Evolutionary conservation across 2,329 filamentous ascomycete species (phyloP), one percentile per base, ranked within the genome.

Genomic region (Colletotrichum truncatum): DNA sequence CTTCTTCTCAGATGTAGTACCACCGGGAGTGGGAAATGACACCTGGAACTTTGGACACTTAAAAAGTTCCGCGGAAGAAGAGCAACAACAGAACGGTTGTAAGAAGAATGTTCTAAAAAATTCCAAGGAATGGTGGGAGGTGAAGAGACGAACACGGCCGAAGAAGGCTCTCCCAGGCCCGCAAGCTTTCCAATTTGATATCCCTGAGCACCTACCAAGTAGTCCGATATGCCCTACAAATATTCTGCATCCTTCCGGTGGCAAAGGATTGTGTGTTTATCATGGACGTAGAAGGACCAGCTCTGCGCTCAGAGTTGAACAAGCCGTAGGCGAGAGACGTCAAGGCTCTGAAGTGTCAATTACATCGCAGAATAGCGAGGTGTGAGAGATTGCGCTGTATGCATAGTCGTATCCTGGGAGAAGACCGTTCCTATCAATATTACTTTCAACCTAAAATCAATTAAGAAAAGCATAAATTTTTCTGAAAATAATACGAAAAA

Each of bases 181-280:
- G 8, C 60, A 57, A 21, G 54, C 65, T 4, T 86, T 87, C 61
- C 74, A 81, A 49, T 85, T 87, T 63, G 78, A 85, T 48, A 67
- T 86, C 10, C 82, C 83, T 2, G 82, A 86, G 66, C 84, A 87
- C 66, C 73, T 84, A 7, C 82, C 83, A 30, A 81, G 67, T 61
- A 86, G 84, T 69, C 83, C 83, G 14, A 78, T 85, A 75, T 87
- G 84, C 58, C 84, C 84, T 3, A 74, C 82, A 8, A 84, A 86
- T 70, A 72, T 73, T 43, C 80, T 76, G 39, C 80, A 84, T 58
- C 70, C 71, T 55, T 79, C 78, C 12, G 76, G 80, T n/a, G 82
- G 84, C 4, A 80, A 76, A 6, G 83, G 82, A 0, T 64, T 86
- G 3, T 87, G 84, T 59, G 82, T 86, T 3, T 84, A 84, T 67